A percentile compares a stretch with the other conserved stretches of the same genome.
Evolutionary conservation across 2,329 filamentous ascomycete genomes (phyloP).

Genomic region (Elsinoe australis): DNA sequence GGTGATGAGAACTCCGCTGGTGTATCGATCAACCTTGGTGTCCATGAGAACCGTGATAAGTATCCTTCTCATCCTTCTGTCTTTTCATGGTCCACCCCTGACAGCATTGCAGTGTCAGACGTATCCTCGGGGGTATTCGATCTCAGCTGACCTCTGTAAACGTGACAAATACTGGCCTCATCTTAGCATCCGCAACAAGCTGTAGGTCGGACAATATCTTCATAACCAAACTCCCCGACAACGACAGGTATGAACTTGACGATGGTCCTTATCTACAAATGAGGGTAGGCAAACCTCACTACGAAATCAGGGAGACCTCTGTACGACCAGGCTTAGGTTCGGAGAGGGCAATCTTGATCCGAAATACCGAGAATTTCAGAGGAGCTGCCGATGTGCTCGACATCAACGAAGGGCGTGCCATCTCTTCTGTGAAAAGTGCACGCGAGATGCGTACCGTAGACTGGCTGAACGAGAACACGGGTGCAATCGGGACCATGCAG

Average conservation of each 20-base stretch:
- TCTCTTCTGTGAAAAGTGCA: not conserved
- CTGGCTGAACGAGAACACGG: constrained; percentile 19
- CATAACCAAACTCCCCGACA: constrained; percentile 3
- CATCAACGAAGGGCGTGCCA: not conserved
- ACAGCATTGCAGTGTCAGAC: too few species aligned
- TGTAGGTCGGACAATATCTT: constrained; percentile 17
- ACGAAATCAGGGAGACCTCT: not conserved
- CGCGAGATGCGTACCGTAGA: constrained; percentile 13
- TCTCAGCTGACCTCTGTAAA: constrained; percentile 12
- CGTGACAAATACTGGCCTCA: not conserved
- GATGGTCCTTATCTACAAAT: not conserved
- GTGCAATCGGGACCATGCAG: constrained; percentile 12
- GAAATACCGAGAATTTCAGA: not conserved
- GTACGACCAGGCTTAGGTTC: not conserved
- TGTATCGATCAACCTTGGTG: not conserved
- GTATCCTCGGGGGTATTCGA: constrained; percentile 13
- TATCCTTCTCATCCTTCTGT: too few species aligned
- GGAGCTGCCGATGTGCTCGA: not conserved
- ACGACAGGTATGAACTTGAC: not conserved
- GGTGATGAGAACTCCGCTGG: not conserved
- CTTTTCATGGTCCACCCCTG: too few species aligned
- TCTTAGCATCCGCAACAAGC: constrained; percentile 15
- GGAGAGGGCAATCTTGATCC: not conserved
- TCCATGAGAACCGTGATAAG: not conserved
- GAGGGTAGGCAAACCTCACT: not conserved